Evolutionary conservation across 2,329 filamentous ascomycete genomes (phyloP).

Genomic region (Apiospora sp.): DNA sequence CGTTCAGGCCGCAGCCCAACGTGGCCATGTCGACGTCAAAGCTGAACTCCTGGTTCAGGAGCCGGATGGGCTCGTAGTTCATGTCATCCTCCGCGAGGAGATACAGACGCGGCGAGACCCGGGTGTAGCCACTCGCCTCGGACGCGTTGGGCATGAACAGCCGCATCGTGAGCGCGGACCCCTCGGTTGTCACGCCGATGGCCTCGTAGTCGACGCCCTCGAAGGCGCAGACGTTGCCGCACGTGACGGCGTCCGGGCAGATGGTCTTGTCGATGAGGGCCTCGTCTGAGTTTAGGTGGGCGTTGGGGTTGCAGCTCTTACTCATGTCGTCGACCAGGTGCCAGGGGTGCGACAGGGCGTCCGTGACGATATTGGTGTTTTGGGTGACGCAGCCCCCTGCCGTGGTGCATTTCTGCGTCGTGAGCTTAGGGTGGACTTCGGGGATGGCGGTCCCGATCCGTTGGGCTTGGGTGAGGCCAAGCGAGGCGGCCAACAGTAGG

Average conservation of each 20-base stretch:
- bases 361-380: conserved; percentile 53
- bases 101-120: conserved; percentile 58
- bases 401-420: conserved; percentile 52
- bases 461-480: not conserved
- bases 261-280: not conserved
- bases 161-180: conserved; percentile 46
- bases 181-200: conserved; percentile 52
- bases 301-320: conserved; percentile 57
- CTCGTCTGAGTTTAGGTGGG: conserved; percentile 37
- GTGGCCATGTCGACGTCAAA: conserved; percentile 72
- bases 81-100: conserved; percentile 58
- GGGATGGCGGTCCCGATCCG: conserved; percentile 24
- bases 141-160: conserved; percentile 57
- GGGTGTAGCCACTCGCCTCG: conserved; percentile 53
- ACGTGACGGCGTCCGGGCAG: conserved; percentile 47
- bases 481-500: not conserved
- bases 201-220: conserved; percentile 52
- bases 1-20: conserved; percentile 71
- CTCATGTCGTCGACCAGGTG: conserved; percentile 47
- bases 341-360: conserved; percentile 60
- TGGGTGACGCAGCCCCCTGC: conserved; percentile 50
- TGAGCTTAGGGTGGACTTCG: conserved; percentile 55
- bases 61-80: conserved; percentile 64
- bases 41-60: conserved; percentile 68
- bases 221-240: conserved; percentile 49